phyloP scores from a whole-genome alignment of 108 stramenopile genomes.

The Nitzschia sp. region DNA sequence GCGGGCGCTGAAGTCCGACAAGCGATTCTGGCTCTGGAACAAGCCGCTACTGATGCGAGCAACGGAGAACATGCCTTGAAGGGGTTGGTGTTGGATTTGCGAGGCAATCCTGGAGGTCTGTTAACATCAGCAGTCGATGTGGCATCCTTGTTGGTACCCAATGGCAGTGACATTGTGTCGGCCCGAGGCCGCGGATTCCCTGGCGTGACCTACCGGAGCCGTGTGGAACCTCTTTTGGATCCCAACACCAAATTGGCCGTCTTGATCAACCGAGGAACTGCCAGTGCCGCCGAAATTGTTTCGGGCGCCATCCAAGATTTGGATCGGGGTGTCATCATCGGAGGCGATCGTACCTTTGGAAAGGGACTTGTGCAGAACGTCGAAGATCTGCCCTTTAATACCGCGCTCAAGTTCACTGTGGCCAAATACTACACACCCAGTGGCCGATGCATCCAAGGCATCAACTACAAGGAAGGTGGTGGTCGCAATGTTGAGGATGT shows the following conservation, averaged over 20 bases:
- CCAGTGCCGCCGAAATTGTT: slow-evolving; percentile 95
- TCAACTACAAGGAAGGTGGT: slow-evolving; percentile 84
- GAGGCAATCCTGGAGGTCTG: slow-evolving; percentile 96
- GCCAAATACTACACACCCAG: slow-evolving; percentile 98
- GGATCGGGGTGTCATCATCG: slow-evolving; percentile 93
- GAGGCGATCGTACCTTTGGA: slow-evolving; percentile 90
- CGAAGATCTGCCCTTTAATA: slow-evolving; percentile 81
- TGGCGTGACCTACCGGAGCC: slow-evolving; percentile 78
- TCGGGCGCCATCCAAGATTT: slow-evolving; percentile 96
- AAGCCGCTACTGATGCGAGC: slow-evolving; percentile 57
- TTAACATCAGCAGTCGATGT: slow-evolving; percentile 94
- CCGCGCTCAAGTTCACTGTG: slow-evolving; percentile 94
- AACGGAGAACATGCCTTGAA: slow-evolving; percentile 53
- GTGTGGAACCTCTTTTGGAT: slow-evolving; percentile 77
- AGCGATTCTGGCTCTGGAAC: slow-evolving; percentile 71
- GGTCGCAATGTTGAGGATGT: slow-evolving; percentile 32
- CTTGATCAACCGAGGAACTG: slow-evolving; percentile 88
- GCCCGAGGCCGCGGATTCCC: slow-evolving; percentile 92
- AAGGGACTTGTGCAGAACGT: slow-evolving; percentile 99
- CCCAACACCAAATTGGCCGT: slow-evolving; percentile 87
- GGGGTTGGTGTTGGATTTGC: slow-evolving; percentile 89
- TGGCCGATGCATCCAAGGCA: slow-evolving; percentile 89
- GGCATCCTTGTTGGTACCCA: slow-evolving; percentile 86
- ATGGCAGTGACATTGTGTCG: slow-evolving; percentile 89
- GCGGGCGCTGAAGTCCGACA: slow-evolving; percentile 83